Percentiles rank a stretch among this genome's conserved stretches.
phyloP scores from a whole-genome alignment of 495 filamentous ascomycete species.

The Penicillium steckii region DNA sequence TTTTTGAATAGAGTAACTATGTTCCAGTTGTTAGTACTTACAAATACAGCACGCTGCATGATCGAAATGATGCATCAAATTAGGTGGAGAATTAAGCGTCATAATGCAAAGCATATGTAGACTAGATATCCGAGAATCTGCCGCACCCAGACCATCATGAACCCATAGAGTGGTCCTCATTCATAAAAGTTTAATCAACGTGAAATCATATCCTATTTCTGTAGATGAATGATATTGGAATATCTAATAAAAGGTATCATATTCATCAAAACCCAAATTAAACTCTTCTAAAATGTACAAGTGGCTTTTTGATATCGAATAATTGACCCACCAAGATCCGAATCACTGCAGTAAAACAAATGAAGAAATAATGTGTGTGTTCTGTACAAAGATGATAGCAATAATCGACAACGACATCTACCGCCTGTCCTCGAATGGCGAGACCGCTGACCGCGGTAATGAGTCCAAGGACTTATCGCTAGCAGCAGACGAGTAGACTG shows the following conservation, averaged over 20 bases:
- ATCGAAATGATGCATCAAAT: neutral
- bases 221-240: too few relatives aligned
- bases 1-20: too few relatives aligned
- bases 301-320: neutral
- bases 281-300: neutral
- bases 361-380: neutral
- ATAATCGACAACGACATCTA: neutral
- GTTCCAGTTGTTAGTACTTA: neutral
- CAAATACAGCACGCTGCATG: neutral
- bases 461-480: constrained; percentile 1
- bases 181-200: too few relatives aligned
- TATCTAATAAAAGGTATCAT: constrained; percentile 1
- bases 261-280: neutral
- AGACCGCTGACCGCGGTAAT: neutral
- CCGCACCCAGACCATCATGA: too few relatives aligned
- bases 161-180: too few relatives aligned
- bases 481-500: constrained; percentile 5
- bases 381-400: neutral
- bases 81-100: neutral
- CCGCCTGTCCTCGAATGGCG: neutral
- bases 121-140: neutral
- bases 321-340: neutral
- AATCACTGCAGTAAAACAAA: neutral
- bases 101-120: neutral
- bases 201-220: too few relatives aligned